Evolutionary conservation across 78 protist genomes (phyloP), one percentile per base, ranked within the genome.

Genomic region (Dictyostelium intermedium): DNA sequence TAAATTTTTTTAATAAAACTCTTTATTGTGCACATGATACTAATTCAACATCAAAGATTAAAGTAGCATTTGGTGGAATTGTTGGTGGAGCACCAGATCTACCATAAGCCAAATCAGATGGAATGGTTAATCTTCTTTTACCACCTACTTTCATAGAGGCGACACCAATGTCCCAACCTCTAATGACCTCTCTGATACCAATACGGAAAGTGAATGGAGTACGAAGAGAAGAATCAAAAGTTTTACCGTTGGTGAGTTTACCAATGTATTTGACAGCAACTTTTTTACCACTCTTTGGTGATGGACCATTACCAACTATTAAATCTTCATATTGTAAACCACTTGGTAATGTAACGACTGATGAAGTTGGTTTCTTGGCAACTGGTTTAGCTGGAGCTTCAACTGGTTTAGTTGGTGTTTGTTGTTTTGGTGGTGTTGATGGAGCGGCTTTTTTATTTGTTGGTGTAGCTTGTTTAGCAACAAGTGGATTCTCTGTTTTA

Each of bases 131-230:
- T 27, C 47, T 77, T 41, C 97, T 82, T 61, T 79, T 69, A 14
- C 96, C 97, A 27, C 98, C 98, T 18, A 87, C 92, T 39, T 60
- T 76, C 98, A 97, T 96, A 25, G 94, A 94, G 16, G 34, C 91
- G 27, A 97, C 47, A 78, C 98, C 98, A 6, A 83, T 2, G 86
- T 97, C 98, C 98, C 98, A 97, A 43, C 98, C 98, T 25, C 39
- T 35, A 85, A 97, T 97, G 47, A 97, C 98, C 82, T 97, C 96
- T 32, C 92, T 82, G 32, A 84, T 79, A 74, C 87, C 91, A 20
- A 92, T 69, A 32, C 83, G 73, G 95, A 95, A 96, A 30, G 45
- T n/a, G 91, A 87, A 84, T 41, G 98, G 95, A 77, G 35, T 53
- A 66, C 69, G 66, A 80, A 96, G 69, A 5, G 97, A 79, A 2